Conservation (phyloP, 352 stramenopile species). For the Phytophthora multivora region DNA sequence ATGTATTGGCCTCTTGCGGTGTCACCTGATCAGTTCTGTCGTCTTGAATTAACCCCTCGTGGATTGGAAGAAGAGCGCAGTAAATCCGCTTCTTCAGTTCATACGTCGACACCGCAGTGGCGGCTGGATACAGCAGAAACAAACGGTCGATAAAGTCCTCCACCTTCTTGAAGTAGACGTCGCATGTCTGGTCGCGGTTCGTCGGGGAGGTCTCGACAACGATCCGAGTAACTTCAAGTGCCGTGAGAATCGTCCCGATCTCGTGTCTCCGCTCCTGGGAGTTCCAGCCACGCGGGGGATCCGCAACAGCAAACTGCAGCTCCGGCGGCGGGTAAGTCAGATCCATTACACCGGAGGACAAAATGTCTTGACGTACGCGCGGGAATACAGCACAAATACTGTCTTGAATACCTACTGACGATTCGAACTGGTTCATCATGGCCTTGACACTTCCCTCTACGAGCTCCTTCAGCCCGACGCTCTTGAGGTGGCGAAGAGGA, state of each 20-base stretch:
- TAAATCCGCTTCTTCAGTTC: conserved; percentile 76
- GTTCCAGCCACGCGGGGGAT: conserved; percentile 45
- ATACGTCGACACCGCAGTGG: conserved; percentile 45
- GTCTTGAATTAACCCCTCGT: conserved; percentile 41
- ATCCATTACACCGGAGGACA: conserved; percentile 37
- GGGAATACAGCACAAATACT: conserved; percentile 31
- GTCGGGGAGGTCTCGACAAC: conserved; percentile 20
- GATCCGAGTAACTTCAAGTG: conserved; percentile 38
- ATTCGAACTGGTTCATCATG: conserved; percentile 40
- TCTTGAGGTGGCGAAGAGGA: conserved; percentile 28
- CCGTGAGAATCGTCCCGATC: conserved; percentile 33
- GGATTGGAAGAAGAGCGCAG: conserved; percentile 51
- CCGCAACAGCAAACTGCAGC: conserved; percentile 41
- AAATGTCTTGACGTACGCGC: conserved; percentile 36
- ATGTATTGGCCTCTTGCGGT: conserved; percentile 18
- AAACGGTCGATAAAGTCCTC: conserved; percentile 59
- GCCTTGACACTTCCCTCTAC: conserved; percentile 40
- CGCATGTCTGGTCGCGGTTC: conserved; percentile 45
- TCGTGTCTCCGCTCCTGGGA: conserved; percentile 33
- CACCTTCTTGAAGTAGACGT: conserved; percentile 61
- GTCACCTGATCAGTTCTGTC: conserved; percentile 12
- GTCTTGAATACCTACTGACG: conserved; percentile 31
- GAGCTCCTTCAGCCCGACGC: conserved; percentile 46
- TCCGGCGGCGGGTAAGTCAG: conserved; percentile 46
- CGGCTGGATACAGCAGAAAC: conserved; percentile 37